Base-by-base conservation (phyloP, 164 flowering plant species). In the Dillenia turbinata region DNA sequence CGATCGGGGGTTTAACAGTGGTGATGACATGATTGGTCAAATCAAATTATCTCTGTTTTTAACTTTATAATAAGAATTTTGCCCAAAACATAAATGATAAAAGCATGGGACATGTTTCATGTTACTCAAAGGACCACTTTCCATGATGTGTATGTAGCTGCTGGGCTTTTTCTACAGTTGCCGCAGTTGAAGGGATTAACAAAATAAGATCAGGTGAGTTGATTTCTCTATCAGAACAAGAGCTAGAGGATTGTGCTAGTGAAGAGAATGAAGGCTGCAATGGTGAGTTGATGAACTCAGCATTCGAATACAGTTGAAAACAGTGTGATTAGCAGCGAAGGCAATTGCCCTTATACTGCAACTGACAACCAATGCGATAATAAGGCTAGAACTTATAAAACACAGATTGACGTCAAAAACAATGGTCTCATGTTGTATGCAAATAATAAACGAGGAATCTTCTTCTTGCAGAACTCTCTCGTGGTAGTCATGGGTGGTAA, bases 151-250 rank as follows among this genome's bases (percentile, higher is more conserved):
- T 44, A 76, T 77, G 79, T 11, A 75, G 79, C 55, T 75, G 82
- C 56, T 78, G 82, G 82, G 82, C 79, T 40, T 75, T 75, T 60
- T 73, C 79, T 10, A 69, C 82, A 10, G 50, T 76, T 8, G 79
- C 66, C 0, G 73, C 79, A 11, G 76, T 78, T 0, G 79, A 78
- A 60, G 79, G 79, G 9, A 71, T 78, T 43, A 78, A 73, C 56
- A 69, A 68, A 55, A 73, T 75, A 44, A 71, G 61, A 24, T 59
- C 78, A 12, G 70, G 79, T 26, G 43, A 76, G 3, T 54, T 73
- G 50, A 52, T 73, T 47, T 55, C 78, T 3, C 52, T 78, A 59
- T 78, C 82, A 0, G 82, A 75, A 71, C 79, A 78, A 63, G 73
- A 78, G 56, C 70, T 75, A 10, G 75, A 75, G 4, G 79, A 78